Evolutionary conservation across 305 asterid species (phyloP), one percentile per base, ranked within the genome.

Genomic region (Plantago coronopus): DNA sequence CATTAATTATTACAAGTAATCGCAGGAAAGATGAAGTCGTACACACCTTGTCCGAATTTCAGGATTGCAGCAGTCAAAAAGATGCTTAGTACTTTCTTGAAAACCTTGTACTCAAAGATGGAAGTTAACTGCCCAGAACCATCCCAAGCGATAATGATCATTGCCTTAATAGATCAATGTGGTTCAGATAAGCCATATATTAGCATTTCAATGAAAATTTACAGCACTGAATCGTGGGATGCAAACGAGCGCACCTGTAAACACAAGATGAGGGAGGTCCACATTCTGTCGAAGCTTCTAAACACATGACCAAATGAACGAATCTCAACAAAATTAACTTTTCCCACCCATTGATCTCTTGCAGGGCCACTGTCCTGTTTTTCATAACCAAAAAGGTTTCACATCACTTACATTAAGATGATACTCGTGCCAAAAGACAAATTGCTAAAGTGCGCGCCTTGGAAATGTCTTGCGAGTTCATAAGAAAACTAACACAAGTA

Each of bases 81-180:
- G 74, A 93, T 72, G 76, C 99, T 93, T 69, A 89, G 74, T 61
- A 87, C 97, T 83, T 87, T 85, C 81, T 82, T 85, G 83, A 93
- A 87, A 64, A 77, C 91, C 40, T 69, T 47, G 59, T 80, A 31
- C 55, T 74, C 76, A 66, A 89, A 93, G 43, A 82, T 73, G 18
- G 79, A 60, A 61, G 85, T 85, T 69, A 85, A 84, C 59, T 83
- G 76, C 38, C 95, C 95, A 22, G 85, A 54, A 48, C 91, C 95
- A 69, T 87, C 83, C 97, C 99, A 89, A 74, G 99, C 97, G 75
- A 94, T 73, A 59, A 89, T 89, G 65, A 93, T 87, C 99, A 93
- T 93, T 69, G 88, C 99, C 99, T 91, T 71, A 65, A 74, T n/a
- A 69, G 25, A 74, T 57, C 62, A 69, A 31, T 65, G 55, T 17